Evolutionary conservation across 768 basidiomycete species (phyloP).

Genomic region (Tylopilus balloui): DNA sequence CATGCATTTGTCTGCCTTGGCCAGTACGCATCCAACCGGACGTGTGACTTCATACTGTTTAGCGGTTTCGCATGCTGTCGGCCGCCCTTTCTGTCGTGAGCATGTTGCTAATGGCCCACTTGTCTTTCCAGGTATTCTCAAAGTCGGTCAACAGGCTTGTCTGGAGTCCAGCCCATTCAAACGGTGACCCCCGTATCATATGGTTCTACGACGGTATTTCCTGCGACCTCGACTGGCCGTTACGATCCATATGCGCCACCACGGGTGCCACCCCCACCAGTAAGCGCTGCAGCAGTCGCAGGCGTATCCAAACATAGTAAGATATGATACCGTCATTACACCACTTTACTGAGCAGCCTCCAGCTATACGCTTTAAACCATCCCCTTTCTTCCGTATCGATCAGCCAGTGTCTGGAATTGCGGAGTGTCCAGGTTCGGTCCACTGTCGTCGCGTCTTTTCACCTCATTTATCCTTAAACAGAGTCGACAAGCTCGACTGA

Average conservation of each 20-base stretch:
- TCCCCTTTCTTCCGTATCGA: constrained; percentile 76
- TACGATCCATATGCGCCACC: constrained; percentile 69
- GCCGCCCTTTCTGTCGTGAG: background rate
- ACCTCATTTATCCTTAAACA: constrained; percentile 24
- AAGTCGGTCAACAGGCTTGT: constrained; percentile 23
- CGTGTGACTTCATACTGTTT: constrained; percentile 7
- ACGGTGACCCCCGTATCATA: constrained; percentile 19
- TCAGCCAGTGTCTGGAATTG: constrained; percentile 56
- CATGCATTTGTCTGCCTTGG: constrained; percentile 8
- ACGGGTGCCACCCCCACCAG: constrained; percentile 38
- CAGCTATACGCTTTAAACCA: constrained; percentile 71
- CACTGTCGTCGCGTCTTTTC: background rate
- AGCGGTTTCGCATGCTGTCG: constrained; percentile 6
- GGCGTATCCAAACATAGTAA: constrained; percentile 28
- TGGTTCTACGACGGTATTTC: constrained; percentile 21
- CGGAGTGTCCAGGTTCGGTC: constrained; percentile 75
- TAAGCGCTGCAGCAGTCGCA: constrained; percentile 34
- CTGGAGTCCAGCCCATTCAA: constrained; percentile 24
- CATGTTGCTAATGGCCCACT: constrained; percentile 16
- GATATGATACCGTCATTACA: constrained; percentile 13
- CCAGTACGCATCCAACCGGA: constrained; percentile 8
- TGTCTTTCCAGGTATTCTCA: constrained; percentile 25
- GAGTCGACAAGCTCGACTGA: constrained; percentile 79
- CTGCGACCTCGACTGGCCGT: constrained; percentile 35
- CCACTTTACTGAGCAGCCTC: constrained; percentile 12